Base-by-base conservation (phyloP, 305 asterid genomes). In the Fraxinus sp. region DNA sequence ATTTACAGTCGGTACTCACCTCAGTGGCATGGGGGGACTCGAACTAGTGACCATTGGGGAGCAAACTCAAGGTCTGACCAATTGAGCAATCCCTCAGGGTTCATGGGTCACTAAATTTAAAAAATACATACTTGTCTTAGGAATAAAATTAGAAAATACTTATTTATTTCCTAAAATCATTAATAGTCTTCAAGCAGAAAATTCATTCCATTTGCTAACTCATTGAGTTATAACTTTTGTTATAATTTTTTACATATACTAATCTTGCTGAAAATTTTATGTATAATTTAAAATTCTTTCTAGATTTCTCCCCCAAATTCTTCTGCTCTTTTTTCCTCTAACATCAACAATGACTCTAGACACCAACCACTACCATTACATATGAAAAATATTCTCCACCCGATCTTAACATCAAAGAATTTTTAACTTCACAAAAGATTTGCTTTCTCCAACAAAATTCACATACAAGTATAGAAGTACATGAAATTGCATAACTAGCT, bases 391-490 rank as follows among this genome's bases (percentile, higher is more conserved):
- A 59, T 77, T 83, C 81, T 59, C 77, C 68, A 75, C 76, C 33
- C 0, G 74, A 71, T 75, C 77, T 75, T 49, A 79, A 74, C 81
- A 33, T 33, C 76, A 75, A 78, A 77, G 39, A 83, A 77, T 81
- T 86, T 85, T 83, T 83, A 83, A 37, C 46, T 81, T 80, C 55
- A 75, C 68, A 57, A 80, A 82, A 71, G 37, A 83, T 79, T 70
- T 77, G 74, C 66, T 76, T 81, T 72, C 80, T 70, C 77, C 73
- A 81, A 85, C 86, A 83, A 85, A 86, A 86, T 75, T 83, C 84
- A 78, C 84, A 78, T 33, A 46, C 35, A 55, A 72, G 77, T 77
- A 80, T 85, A 7, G 68, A 84, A 75, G 79, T 81, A 79, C 81
- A 80, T 80, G 79, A 84, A 82, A 82, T 59, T 70, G 79, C 84